These are phyloP conservation scores for Trypanosoma lewisi DNA, from an alignment of 208 protist species.

Conservation along the genomic window DNA sequence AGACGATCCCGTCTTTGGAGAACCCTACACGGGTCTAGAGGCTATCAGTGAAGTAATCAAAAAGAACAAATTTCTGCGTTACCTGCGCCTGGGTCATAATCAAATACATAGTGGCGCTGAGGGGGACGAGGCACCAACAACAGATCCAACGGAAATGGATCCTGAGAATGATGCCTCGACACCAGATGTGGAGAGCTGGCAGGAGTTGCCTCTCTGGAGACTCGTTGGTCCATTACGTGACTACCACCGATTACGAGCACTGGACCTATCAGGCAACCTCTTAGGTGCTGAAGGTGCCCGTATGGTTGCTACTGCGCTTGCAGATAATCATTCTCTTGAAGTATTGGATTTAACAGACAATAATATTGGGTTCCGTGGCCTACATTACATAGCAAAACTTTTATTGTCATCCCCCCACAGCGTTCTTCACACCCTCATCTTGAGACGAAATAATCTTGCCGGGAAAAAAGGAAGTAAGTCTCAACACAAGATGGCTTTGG, in stretches of 20 bases:
- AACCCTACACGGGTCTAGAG: constrained; percentile 68
- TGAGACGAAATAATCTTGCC: constrained; percentile 45
- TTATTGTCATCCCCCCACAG: constrained; percentile 37
- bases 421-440: constrained; percentile 56
- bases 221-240: constrained; percentile 67
- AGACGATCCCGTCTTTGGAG: constrained; percentile 83
- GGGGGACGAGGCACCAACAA: constrained; percentile 33
- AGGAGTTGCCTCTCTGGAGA: constrained; percentile 71
- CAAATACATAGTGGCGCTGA: constrained; percentile 83
- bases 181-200: constrained; percentile 41
- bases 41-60: constrained; percentile 83
- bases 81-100: constrained; percentile 69
- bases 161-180: constrained; percentile 42
- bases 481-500: constrained; percentile 37
- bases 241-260: constrained; percentile 67
- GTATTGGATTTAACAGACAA: constrained; percentile 82
- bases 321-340: constrained; percentile 63
- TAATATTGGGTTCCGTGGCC: constrained; percentile 61
- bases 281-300: constrained; percentile 60
- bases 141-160: constrained; percentile 34
- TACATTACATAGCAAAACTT: constrained; percentile 68
- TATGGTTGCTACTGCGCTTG: constrained; percentile 77
- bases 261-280: constrained; percentile 78
- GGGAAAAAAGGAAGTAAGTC: constrained; percentile 26
- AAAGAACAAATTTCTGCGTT: constrained; percentile 89